Base-by-base conservation (phyloP, 345 rosid genomes). In the Rhizophora mangle region DNA sequence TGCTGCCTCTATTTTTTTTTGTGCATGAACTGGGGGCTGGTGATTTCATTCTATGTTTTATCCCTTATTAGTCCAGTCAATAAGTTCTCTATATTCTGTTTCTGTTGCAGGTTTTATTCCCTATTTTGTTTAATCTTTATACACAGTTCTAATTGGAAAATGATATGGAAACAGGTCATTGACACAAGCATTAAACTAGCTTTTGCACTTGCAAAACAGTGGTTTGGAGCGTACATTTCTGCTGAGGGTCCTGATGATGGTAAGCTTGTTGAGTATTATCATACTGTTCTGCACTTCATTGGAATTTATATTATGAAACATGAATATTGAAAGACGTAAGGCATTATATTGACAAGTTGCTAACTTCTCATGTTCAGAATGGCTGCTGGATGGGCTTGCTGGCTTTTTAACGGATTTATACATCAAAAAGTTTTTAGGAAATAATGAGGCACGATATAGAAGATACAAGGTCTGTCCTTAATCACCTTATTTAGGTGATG, bases 351-450 rank as follows among this genome's bases (percentile, higher is more conserved):
- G 55, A 64, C 32, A 74, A 49, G 30, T 70, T 77, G 22, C 62
- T 69, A 69, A 53, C 21, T 73, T 62, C 61, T 54, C 68, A 20
- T 68, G 77, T 62, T 74, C 85, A 95, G 99, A 88, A 69, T 95
- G 99, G 99, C 86, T 95, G 76, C 82, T 95, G 80, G 97, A 95
- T 76, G 99, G 97, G 56, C 96, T 95, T 72, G 92, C 99, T 74
- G 95, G 93, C 64, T 95, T 88, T 83, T 80, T 95, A 72, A 88
- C 92, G 1, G 99, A 95, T 84, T 82, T 86, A 78, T 95, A 86
- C 71, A 85, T 87, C 79, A 95, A 95, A 87, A 89, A 85, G 73
- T 87, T 87, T 79, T 85, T 95, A 75, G 99, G 99, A 78, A 92
- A 95, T 74, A 95, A 95, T 65, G 99, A 95, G 84, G 97, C 94